phyloP scores from a whole-genome alignment of 192 early-diverging fungal species.

The Lobosporangium transversale region DNA sequence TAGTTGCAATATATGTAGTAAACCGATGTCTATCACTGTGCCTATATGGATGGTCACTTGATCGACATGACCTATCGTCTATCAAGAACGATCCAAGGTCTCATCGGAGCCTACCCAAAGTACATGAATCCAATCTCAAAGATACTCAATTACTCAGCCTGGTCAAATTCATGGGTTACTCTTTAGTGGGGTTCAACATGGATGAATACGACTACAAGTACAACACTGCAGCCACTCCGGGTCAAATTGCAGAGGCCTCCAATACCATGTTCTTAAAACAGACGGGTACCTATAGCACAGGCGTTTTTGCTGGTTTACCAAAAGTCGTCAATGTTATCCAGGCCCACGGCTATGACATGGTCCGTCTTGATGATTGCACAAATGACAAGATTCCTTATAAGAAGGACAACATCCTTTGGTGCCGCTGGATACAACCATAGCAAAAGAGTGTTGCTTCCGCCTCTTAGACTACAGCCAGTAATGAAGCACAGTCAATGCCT shows the following conservation, averaged over 20 bases:
- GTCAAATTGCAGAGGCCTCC: conserved; percentile 56
- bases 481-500: no score
- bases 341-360: conserved; percentile 61
- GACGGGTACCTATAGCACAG: conserved; percentile 59
- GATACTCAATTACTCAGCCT: conserved; percentile 53
- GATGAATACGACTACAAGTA: conserved; percentile 63
- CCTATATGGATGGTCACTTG: conserved; percentile 61
- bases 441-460: no score
- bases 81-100: conserved; percentile 57
- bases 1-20: conserved; percentile 65
- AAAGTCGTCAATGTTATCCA: conserved; percentile 56
- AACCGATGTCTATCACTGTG: conserved; percentile 58
- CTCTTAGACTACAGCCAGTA: no score
- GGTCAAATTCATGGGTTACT: conserved; percentile 54
- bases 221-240: conserved; percentile 37
- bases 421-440: conserved; percentile 54
- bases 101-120: conserved; percentile 62
- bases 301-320: conserved; percentile 53
- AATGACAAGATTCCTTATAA: conserved; percentile 62
- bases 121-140: conserved; percentile 58
- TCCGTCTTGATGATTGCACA: conserved; percentile 60
- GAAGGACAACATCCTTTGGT: conserved; percentile 53
- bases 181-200: conserved; percentile 59
- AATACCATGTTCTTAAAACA: conserved; percentile 56
- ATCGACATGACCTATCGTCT: conserved; percentile 68